Percentiles rank a stretch among this genome's conserved stretches.
Evolutionary conservation across 2,329 filamentous ascomycete genomes (phyloP).

Genomic region (Colletotrichum endophyticum): DNA sequence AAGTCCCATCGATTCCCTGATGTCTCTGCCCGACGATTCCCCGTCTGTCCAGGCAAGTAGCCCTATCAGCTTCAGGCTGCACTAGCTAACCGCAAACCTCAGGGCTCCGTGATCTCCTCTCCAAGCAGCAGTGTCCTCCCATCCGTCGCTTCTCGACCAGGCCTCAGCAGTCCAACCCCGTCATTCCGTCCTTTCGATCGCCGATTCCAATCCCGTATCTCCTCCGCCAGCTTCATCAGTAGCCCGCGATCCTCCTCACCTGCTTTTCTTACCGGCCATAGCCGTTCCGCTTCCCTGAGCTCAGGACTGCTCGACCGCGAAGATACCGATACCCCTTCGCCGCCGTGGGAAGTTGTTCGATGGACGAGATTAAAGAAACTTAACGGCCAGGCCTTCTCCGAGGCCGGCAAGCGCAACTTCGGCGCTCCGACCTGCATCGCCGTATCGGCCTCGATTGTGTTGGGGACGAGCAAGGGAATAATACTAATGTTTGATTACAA

Average conservation of each 20-base stretch:
- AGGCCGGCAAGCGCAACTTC: constrained; percentile 90
- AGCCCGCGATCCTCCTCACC: constrained; percentile 78
- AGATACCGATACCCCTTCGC: constrained; percentile 73
- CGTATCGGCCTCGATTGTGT: constrained; percentile 84
- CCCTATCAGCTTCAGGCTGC: not conserved
- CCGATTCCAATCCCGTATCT: constrained; percentile 87
- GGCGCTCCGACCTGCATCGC: constrained; percentile 88
- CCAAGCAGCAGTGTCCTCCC: constrained; percentile 77
- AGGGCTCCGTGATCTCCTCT: constrained; percentile 68
- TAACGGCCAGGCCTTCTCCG: constrained; percentile 88
- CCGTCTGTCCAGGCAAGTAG: constrained; percentile 77
- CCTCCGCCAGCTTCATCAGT: constrained; percentile 58
- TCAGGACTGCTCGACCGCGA: constrained; percentile 71
- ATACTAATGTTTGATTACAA: constrained; percentile 97
- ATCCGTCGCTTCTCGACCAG: constrained; percentile 69
- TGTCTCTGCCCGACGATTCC: constrained; percentile 82
- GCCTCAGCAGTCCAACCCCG: constrained; percentile 73
- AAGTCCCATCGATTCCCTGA: constrained; percentile 71
- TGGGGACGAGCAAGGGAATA: constrained; percentile 94
- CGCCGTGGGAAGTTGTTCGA: constrained; percentile 95
- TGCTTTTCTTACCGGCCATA: constrained; percentile 77
- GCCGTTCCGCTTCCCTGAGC: constrained; percentile 78
- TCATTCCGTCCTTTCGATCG: constrained; percentile 93
- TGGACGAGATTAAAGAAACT: constrained; percentile 96
- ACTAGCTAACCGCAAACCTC: constrained; percentile 12